Conservation (phyloP, 441 rosid genomes). For the Kokia cookei region DNA sequence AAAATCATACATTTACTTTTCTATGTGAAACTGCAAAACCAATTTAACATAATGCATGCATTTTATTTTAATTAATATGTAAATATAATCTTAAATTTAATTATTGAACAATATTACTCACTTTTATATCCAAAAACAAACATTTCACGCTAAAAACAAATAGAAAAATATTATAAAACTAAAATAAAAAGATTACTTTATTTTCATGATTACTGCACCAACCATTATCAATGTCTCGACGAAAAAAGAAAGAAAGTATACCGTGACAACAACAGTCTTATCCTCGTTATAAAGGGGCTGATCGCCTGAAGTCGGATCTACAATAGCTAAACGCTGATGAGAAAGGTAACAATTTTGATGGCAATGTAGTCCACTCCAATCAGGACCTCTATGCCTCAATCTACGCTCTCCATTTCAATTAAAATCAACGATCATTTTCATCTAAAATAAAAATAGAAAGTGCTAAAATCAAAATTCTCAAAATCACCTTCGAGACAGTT, state of each 20-base stretch:
- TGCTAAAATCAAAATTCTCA: not conserved
- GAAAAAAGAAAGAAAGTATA: constrained; percentile 17
- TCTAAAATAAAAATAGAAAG: not conserved
- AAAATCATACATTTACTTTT: not conserved
- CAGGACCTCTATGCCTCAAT: constrained; percentile 93
- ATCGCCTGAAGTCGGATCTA: constrained; percentile 96
- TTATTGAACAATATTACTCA: not conserved
- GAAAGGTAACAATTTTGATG: constrained; percentile 75
- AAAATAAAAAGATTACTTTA: not conserved
- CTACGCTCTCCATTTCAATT: constrained; percentile 29
- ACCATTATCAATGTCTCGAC: not conserved
- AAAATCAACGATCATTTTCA: not conserved
- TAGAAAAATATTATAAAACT: not conserved
- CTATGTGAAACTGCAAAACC: not conserved
- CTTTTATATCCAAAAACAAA: not conserved
- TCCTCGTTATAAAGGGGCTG: constrained; percentile 97
- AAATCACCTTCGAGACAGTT: constrained; percentile 72
- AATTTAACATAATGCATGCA: not conserved
- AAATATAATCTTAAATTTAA: not conserved
- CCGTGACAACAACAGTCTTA: constrained; percentile 86
- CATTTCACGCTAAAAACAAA: not conserved
- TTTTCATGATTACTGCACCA: not conserved
- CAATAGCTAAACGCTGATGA: constrained; percentile 90
- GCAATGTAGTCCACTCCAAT: constrained; percentile 95
- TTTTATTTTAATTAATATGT: not conserved